Evolutionary conservation across 2,329 filamentous ascomycete genomes (phyloP).

Genomic region (Epichloe baconii): DNA sequence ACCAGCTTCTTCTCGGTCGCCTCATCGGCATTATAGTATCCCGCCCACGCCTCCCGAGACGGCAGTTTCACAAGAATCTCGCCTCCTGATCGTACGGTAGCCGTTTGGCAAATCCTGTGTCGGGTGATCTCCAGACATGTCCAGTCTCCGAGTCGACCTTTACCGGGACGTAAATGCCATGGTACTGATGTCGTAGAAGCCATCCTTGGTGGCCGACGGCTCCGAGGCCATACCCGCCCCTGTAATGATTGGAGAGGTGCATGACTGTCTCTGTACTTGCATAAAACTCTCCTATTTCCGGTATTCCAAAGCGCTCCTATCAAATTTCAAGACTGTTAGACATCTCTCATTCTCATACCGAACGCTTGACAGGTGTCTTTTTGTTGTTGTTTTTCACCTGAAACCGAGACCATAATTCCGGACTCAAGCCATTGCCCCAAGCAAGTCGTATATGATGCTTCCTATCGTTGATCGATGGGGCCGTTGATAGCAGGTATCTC

Average conservation of each 20-base stretch:
- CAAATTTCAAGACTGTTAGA: not conserved
- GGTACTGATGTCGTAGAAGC: slow-evolving; percentile 1
- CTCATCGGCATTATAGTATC: slow-evolving; percentile 3
- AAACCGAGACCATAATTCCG: slow-evolving; percentile 4
- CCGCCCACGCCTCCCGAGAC: slow-evolving; percentile 4
- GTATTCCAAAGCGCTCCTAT: slow-evolving; percentile 5
- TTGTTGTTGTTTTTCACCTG: not conserved
- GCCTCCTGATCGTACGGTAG: slow-evolving; percentile 4
- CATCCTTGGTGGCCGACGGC: slow-evolving; percentile 6
- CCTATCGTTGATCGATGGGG: slow-evolving; percentile 2
- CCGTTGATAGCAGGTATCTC: slow-evolving; percentile 3
- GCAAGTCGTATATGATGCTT: slow-evolving; percentile 3
- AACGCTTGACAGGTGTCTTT: not conserved
- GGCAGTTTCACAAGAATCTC: slow-evolving; percentile 4
- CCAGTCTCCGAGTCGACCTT: slow-evolving; percentile 3
- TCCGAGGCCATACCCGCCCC: slow-evolving; percentile 1
- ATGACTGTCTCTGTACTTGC: slow-evolving; percentile 3
- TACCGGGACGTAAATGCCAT: slow-evolving; percentile 1
- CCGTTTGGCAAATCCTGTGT: slow-evolving; percentile 5
- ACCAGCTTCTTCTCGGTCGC: slow-evolving; percentile 4
- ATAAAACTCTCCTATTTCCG: slow-evolving; percentile 7
- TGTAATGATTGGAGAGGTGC: not conserved
- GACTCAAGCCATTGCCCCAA: slow-evolving; percentile 6
- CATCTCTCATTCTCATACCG: not conserved
- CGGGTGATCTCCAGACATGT: slow-evolving; percentile 4